These are phyloP conservation scores for Hondaea fermentalgiana DNA, from an alignment of 108 stramenopile species.

Conservation along the genomic window DNA sequence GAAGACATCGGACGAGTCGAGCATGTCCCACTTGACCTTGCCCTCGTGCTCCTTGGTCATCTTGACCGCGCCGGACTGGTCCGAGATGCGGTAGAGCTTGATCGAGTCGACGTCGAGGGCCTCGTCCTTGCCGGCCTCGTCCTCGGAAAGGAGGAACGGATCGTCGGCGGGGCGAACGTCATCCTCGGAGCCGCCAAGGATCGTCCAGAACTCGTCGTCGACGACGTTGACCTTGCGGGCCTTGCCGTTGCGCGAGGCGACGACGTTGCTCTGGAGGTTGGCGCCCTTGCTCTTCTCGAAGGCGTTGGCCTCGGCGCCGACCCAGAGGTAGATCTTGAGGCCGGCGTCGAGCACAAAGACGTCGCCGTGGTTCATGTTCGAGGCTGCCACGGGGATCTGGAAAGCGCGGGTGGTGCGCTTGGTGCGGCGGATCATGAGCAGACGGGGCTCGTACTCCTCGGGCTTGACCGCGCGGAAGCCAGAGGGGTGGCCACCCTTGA, in stretches of 20 bases:
- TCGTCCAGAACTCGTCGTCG: constrained; percentile 65
- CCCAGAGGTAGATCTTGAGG: constrained; percentile 66
- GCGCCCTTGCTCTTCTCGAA: constrained; percentile 65
- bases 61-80: constrained; percentile 37
- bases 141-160: constrained; percentile 15
- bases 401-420: constrained; percentile 51
- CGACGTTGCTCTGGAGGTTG: constrained; percentile 48
- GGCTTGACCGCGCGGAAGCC: constrained; percentile 72
- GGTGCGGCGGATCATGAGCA: constrained; percentile 49
- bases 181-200: constrained; percentile 60
- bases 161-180: constrained; percentile 38
- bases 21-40: constrained; percentile 28
- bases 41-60: constrained; percentile 52
- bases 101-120: constrained; percentile 32
- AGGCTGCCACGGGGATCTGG: constrained; percentile 50
- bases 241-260: constrained; percentile 49
- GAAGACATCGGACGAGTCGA: constrained; percentile 54
- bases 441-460: constrained; percentile 42
- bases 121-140: constrained; percentile 25
- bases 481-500: constrained; percentile 71
- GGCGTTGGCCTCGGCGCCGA: constrained; percentile 45
- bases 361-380: constrained; percentile 66
- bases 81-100: constrained; percentile 29
- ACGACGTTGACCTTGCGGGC: constrained; percentile 34
- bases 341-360: constrained; percentile 75